Evolutionary conservation across 352 stramenopile genomes (phyloP).

Genomic region (Lagenidium sp.): DNA sequence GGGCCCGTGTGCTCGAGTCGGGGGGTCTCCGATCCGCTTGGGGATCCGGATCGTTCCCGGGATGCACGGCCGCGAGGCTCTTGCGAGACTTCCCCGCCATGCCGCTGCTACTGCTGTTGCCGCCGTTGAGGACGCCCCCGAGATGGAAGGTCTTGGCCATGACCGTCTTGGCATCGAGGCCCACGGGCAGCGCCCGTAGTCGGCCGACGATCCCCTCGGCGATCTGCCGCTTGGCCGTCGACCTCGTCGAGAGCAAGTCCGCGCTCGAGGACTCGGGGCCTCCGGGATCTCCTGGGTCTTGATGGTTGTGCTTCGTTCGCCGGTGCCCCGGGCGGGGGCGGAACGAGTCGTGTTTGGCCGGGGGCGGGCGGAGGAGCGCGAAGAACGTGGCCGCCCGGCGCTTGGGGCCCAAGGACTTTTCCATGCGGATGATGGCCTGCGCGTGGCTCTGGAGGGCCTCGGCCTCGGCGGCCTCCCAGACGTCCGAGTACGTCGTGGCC

Average conservation of each 20-base stretch:
- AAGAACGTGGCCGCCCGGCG: conserved; percentile 30
- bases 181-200: conserved; percentile 13
- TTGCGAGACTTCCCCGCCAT: not conserved
- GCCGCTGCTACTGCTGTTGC: too few relatives aligned
- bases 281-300: too few relatives aligned
- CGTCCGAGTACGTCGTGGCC: conserved; percentile 47
- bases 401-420: conserved; percentile 26
- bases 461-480: conserved; percentile 44
- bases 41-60: not conserved
- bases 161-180: conserved; percentile 3
- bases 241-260: conserved; percentile 11
- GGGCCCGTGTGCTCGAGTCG: not conserved
- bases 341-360: not conserved
- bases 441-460: conserved; percentile 48
- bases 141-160: conserved; percentile 7
- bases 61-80: not conserved
- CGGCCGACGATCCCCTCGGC: conserved; percentile 15
- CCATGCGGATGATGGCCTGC: conserved; percentile 40
- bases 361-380: conserved; percentile 15
- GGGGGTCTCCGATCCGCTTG: not conserved
- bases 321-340: too few relatives aligned
- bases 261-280: not conserved
- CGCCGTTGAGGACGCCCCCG: too few relatives aligned
- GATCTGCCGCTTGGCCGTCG: conserved; percentile 20
- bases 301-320: too few relatives aligned